A percentile compares a stretch with the other conserved stretches of the same genome.
These are phyloP conservation scores for Russula sp. DNA, from an alignment of 768 basidiomycete species.

Conservation along the genomic window DNA sequence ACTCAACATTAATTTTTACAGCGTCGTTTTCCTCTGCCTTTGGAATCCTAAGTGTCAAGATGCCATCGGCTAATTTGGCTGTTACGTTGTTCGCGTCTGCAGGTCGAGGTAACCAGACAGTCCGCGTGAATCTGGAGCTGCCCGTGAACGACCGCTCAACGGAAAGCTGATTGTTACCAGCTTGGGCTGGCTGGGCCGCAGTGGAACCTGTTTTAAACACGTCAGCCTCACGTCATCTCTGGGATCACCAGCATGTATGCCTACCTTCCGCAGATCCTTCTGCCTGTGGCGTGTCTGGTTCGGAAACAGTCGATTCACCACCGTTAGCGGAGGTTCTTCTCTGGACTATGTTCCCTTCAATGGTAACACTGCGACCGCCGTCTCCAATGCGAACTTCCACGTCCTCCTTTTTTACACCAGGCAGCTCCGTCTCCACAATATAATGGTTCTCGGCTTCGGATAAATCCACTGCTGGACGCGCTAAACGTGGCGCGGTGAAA, in stretches of 20 bases:
- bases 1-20: conserved; percentile 43
- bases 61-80: conserved; percentile 63
- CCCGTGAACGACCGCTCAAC: conserved; percentile 56
- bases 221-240: conserved; percentile 21
- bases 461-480: conserved; percentile 59
- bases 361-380: conserved; percentile 62
- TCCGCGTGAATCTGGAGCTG: conserved; percentile 55
- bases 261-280: conserved; percentile 6
- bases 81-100: conserved; percentile 52
- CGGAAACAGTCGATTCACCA: background rate
- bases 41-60: conserved; percentile 56
- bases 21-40: conserved; percentile 56
- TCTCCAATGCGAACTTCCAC: conserved; percentile 66
- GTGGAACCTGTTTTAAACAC: conserved; percentile 15
- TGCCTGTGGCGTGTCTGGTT: background rate
- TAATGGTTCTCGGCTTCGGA: conserved; percentile 60
- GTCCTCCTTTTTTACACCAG: conserved; percentile 74
- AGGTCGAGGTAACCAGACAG: conserved; percentile 63
- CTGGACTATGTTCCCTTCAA: conserved; percentile 52
- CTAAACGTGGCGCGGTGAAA: conserved; percentile 31
- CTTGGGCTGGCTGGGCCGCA: conserved; percentile 16
- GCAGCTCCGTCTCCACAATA: conserved; percentile 69
- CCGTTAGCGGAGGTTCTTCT: background rate
- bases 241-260: background rate
- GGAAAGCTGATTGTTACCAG: conserved; percentile 38